Evolutionary conservation across 805 yeast genomes (phyloP), one percentile per base, ranked within the genome.

Genomic region (Yamadazyma insecticola): DNA sequence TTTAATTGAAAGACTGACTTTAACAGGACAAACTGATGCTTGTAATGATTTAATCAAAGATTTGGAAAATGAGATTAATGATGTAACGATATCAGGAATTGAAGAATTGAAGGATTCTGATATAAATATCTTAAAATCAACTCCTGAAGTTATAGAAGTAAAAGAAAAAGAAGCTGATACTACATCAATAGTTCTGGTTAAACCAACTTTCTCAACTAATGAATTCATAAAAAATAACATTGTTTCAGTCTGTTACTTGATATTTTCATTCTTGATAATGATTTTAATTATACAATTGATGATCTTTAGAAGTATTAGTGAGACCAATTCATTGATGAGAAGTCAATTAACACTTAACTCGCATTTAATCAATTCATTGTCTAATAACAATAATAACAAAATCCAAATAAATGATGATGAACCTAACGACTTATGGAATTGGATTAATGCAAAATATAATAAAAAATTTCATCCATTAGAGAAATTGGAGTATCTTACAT

Each of bases 1-100:
- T 10, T 78, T 95, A 33, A 82, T 92, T 40, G 97, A 92, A 51
- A 81, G 78, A 40, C 89, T 89, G 35, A 80, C 95, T 10, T 61
- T 69, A 27, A 75, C 78, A 20, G 98, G 98, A 0, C 97, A 88
- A 53, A 63, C 69, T 27, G 70, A 74, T 4, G 79, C 78, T 3
- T 73, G 83, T 9, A 67, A 65, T 29, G 72, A 67, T 8, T 55
- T 83, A 24, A 44, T 68, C 0, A 58, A 48, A 4, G 63, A 60
- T 22, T 50, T 78, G 32, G 48, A 34, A 14, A 35, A 48, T 14
- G 70, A 60, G 34, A 50, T 62, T 13, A 30, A 26, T 4, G 17
- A 23, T 2, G 17, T 25, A 6, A 31, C 30, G 5, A 13, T 12
- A 4, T 4, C 22, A 4, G 6, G 22, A n/a, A 22, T 23, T 12